Percentiles rank a stretch among this genome's conserved stretches.
Conservation (phyloP, 306 rosid species). For the Fragaria vesca region DNA sequence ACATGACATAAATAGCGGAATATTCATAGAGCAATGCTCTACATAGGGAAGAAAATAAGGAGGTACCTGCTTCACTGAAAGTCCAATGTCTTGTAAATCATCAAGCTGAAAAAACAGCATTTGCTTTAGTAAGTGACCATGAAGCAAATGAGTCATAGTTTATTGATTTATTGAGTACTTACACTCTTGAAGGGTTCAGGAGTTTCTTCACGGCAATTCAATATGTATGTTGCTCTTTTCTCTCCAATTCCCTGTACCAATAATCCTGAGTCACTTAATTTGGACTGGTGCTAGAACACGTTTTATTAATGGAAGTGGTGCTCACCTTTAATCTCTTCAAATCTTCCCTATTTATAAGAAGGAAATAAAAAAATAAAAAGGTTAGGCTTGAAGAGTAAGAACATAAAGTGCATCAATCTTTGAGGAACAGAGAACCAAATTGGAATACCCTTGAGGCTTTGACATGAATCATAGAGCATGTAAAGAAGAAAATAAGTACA, state of each 20-base stretch:
- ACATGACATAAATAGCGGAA: neutral
- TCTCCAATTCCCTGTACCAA: conserved; percentile 80
- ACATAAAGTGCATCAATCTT: neutral
- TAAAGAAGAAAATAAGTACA: neutral
- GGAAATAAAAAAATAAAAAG: neutral
- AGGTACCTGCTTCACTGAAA: conserved; percentile 75
- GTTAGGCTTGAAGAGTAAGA: neutral
- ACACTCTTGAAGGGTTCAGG: conserved; percentile 80
- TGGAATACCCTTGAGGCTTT: neutral
- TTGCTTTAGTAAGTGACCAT: neutral
- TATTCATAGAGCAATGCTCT: neutral
- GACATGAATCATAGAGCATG: neutral
- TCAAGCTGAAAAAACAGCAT: conserved; percentile 52
- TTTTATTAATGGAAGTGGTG: neutral
- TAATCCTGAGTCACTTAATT: neutral
- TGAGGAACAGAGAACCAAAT: neutral
- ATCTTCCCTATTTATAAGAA: conserved; percentile 53
- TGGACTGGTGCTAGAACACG: neutral
- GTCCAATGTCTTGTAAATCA: conserved; percentile 77
- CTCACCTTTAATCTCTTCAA: conserved; percentile 64
- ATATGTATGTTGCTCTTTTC: conserved; percentile 71
- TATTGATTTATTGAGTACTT: conserved; percentile 25
- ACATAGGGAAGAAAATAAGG: neutral
- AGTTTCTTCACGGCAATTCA: conserved; percentile 71
- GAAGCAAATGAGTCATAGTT: neutral